Conservation (phyloP, 2,329 filamentous ascomycete genomes). For the Xylariales sp. region DNA sequence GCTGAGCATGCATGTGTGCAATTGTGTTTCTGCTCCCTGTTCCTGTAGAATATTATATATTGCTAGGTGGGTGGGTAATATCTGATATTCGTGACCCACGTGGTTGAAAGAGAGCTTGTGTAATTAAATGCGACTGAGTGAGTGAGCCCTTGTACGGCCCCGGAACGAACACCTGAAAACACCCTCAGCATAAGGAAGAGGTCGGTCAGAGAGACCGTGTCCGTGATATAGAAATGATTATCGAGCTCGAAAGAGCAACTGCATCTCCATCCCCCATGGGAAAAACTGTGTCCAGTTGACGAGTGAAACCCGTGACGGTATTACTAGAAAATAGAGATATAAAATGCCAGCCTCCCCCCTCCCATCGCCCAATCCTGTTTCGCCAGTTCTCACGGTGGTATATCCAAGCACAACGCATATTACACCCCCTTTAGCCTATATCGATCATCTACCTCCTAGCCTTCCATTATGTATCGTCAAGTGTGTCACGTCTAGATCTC, state of each 20-base stretch:
- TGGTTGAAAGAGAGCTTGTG: background rate
- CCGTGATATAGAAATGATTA: background rate
- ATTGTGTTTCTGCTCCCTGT: background rate
- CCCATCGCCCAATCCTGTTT: background rate
- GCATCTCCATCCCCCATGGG: background rate
- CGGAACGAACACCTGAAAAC: background rate
- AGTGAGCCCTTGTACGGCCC: background rate
- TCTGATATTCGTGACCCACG: background rate
- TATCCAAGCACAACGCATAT: slow-evolving; percentile 19
- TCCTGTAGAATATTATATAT: background rate
- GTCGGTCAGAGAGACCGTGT: background rate
- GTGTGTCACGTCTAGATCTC: slow-evolving; percentile 4
- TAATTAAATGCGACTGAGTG: background rate
- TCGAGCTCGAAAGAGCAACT: background rate
- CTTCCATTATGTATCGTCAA: background rate
- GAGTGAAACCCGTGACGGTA: background rate
- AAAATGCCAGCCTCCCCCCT: background rate
- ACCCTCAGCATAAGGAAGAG: background rate
- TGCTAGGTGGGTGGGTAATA: background rate
- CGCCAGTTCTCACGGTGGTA: slow-evolving; percentile 17
- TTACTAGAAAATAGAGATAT: slow-evolving; percentile 1
- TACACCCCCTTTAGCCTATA: slow-evolving; percentile 1
- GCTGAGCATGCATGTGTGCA: too few species aligned
- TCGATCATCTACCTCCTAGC: background rate
- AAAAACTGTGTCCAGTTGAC: background rate